Conservation (phyloP, 192 early-diverging fungal species). For the Coemansia asiatica region DNA sequence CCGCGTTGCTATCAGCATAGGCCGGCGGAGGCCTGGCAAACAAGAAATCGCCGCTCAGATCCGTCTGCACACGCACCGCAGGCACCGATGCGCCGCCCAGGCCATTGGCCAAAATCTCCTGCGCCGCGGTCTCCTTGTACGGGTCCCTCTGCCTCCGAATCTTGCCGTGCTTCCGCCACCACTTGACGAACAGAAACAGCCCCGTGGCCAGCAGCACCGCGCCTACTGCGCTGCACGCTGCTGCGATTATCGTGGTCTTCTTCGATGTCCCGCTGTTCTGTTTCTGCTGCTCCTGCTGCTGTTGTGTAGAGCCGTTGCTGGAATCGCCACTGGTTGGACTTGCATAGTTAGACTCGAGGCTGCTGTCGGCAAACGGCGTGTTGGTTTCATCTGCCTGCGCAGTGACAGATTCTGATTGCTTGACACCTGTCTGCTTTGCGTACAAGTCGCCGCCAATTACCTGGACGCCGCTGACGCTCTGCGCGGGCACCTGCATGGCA, state of each 20-base stretch:
- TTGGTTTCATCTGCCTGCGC: too few relatives aligned
- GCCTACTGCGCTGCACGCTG: constrained; percentile 17
- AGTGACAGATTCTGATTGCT: neutral
- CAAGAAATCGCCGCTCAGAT: neutral
- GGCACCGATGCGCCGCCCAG: constrained; percentile 24
- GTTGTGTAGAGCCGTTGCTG: neutral
- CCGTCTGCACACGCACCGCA: neutral
- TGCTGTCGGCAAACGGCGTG: too few relatives aligned
- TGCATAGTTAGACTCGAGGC: too few relatives aligned
- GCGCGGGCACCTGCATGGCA: constrained; percentile 10
- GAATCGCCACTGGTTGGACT: neutral
- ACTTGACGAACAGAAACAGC: constrained; percentile 8
- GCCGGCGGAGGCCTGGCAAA: neutral
- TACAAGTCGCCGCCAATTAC: constrained; percentile 12
- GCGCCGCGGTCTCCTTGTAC: constrained; percentile 19
- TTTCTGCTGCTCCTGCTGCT: neutral
- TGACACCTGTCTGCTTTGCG: neutral
- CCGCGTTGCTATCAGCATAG: neutral
- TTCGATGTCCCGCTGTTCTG: constrained; percentile 1
- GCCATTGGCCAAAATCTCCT: constrained; percentile 14
- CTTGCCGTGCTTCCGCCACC: constrained; percentile 10
- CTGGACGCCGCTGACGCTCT: too few relatives aligned
- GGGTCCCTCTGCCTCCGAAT: constrained; percentile 13
- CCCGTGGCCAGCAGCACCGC: constrained; percentile 6
- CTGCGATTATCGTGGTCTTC: constrained; percentile 8